Evolutionary conservation across 1,284 basidiomycete genomes (phyloP).

Genomic region (Tilletia caries): DNA sequence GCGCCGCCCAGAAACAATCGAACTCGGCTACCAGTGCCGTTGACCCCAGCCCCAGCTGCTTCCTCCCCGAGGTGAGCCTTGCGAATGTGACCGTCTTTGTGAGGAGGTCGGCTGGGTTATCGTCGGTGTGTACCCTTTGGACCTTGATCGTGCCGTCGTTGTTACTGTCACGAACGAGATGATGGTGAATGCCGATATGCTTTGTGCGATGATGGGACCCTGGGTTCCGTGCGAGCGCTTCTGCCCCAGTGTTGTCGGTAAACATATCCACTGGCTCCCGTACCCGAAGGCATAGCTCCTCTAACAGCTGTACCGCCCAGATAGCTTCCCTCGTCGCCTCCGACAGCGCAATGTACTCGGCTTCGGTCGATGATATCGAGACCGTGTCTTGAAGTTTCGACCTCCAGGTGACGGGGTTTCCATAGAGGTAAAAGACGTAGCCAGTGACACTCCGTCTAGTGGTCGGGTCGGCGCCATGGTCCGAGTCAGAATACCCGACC

Average conservation of each 20-base stretch:
- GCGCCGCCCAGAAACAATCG: too few species aligned
- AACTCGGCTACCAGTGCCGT: too few species aligned
- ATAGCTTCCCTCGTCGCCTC: not conserved
- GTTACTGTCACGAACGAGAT: not conserved
- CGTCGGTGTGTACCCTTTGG: not conserved
- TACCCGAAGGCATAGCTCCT: not conserved
- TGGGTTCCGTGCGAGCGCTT: not conserved
- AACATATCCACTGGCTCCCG: not conserved
- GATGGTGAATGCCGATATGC: conserved; percentile 2
- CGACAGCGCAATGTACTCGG: conserved; percentile 1
- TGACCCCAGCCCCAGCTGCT: too few species aligned
- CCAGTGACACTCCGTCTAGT: not conserved
- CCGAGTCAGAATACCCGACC: not conserved
- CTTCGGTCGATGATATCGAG: not conserved
- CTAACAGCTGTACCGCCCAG: not conserved
- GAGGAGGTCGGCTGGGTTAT: not conserved
- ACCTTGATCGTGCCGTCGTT: not conserved
- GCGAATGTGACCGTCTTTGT: not conserved
- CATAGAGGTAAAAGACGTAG: not conserved
- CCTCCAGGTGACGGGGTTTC: not conserved
- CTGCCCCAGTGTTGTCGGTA: not conserved
- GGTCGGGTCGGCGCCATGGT: not conserved
- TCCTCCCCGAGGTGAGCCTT: too few species aligned
- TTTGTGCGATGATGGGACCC: not conserved
- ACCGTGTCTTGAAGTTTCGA: not conserved